Evolutionary conservation across 441 rosid species (phyloP).

Genomic region (Breynia disticha): DNA sequence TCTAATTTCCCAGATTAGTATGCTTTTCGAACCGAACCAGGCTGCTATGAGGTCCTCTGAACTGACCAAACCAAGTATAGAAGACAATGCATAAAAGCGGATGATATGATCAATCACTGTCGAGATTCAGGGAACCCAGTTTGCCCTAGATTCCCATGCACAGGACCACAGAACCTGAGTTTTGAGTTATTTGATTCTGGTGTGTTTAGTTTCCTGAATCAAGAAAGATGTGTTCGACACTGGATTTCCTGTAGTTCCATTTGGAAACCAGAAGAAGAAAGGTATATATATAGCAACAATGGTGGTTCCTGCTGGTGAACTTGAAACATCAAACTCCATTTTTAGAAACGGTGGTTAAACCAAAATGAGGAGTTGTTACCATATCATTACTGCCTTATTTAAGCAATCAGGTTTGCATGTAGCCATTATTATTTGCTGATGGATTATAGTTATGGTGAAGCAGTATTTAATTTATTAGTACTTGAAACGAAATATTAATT

Average conservation of each 20-base stretch:
- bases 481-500: too few species aligned
- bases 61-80: too few species aligned
- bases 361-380: constrained; percentile 22
- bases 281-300: constrained; percentile 11
- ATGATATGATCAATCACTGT: constrained; percentile 33
- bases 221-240: constrained; percentile 33
- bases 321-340: constrained; percentile 36
- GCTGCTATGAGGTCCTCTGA: too few species aligned
- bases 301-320: constrained; percentile 19
- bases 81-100: constrained; percentile 1
- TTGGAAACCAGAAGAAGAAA: constrained; percentile 29
- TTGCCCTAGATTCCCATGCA: constrained; percentile 32
- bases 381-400: constrained; percentile 30
- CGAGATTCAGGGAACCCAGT: constrained; percentile 20
- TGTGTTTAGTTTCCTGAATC: constrained; percentile 33
- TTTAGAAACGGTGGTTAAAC: constrained; percentile 18
- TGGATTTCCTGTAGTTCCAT: constrained; percentile 25
- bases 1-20: too few species aligned
- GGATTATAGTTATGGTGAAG: too few species aligned
- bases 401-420: constrained; percentile 39
- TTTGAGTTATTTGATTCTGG: constrained; percentile 36
- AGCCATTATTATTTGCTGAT: background rate
- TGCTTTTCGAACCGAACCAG: too few species aligned
- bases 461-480: too few species aligned
- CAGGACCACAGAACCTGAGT: constrained; percentile 19